Percentiles rank a stretch among this genome's conserved stretches.
Evolutionary conservation across 1,284 basidiomycete species (phyloP).

Genomic region (Tilletia caries): DNA sequence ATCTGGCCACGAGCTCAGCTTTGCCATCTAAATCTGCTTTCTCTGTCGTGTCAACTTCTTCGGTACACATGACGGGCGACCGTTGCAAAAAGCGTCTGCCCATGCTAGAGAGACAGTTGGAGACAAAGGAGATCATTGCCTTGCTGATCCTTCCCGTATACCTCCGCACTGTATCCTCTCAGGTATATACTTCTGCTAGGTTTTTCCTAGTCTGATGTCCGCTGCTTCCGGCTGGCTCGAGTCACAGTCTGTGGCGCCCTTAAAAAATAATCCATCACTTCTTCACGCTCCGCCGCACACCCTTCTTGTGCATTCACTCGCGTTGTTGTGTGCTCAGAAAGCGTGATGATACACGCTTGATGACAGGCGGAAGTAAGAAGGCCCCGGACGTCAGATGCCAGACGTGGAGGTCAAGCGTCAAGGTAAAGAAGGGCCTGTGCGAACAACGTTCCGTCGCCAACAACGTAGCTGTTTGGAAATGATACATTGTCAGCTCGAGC

Average conservation of each 20-base stretch:
- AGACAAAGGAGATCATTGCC: slow-evolving; percentile 34
- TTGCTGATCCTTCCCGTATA: slow-evolving; percentile 72
- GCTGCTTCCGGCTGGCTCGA: no score
- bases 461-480: neutral
- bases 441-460: neutral
- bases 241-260: no score
- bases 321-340: no score
- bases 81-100: neutral
- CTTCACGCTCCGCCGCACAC: no score
- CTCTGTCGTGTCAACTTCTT: slow-evolving; percentile 39
- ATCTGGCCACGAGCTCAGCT: slow-evolving; percentile 76
- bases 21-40: slow-evolving; percentile 43
- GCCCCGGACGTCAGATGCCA: no score
- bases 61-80: neutral
- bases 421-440: neutral
- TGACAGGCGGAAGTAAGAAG: no score
- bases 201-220: no score
- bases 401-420: no score
- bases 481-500: neutral
- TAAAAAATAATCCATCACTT: no score
- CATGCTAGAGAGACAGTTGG: neutral
- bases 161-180: slow-evolving; percentile 74
- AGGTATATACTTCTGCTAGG: no score
- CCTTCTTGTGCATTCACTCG: no score
- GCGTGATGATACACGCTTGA: no score